Percentiles rank a stretch among this genome's conserved stretches.
These are phyloP conservation scores for Peronospora belbahrii DNA, from an alignment of 352 stramenopile species.

Conservation along the genomic window DNA sequence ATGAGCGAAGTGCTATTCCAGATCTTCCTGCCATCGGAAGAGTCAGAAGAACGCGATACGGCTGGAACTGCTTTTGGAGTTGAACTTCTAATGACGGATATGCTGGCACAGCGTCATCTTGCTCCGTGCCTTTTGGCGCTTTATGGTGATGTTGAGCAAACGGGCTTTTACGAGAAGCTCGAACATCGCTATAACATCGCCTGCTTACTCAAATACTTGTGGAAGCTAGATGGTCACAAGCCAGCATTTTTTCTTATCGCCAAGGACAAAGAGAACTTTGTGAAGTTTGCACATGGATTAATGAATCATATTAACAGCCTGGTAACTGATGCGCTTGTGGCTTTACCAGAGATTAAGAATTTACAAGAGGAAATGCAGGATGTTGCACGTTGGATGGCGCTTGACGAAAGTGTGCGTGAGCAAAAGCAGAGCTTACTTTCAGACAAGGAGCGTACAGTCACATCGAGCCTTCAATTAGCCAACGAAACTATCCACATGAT, in stretches of 20 bases:
- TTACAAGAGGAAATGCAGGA: slow-evolving; percentile 90
- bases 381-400: slow-evolving; percentile 56
- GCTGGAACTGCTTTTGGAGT: slow-evolving; percentile 41
- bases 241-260: slow-evolving; percentile 91
- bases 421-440: slow-evolving; percentile 79
- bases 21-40: slow-evolving; percentile 90
- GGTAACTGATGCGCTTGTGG: slow-evolving; percentile 93
- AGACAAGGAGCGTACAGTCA: slow-evolving; percentile 89
- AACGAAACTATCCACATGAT: slow-evolving; percentile 99
- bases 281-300: slow-evolving; percentile 98
- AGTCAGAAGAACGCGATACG: slow-evolving; percentile 70
- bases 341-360: slow-evolving; percentile 91
- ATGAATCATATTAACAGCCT: slow-evolving; percentile 99
- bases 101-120: slow-evolving; percentile 77
- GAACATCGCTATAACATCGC: slow-evolving; percentile 94
- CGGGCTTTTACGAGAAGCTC: slow-evolving; percentile 97
- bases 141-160: slow-evolving; percentile 98
- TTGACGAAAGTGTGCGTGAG: slow-evolving; percentile 88
- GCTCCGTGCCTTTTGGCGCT: slow-evolving; percentile 94
- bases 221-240: slow-evolving; percentile 91
- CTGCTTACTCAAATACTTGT: slow-evolving; percentile 95
- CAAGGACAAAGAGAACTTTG: slow-evolving; percentile 89
- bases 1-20: slow-evolving; percentile 95
- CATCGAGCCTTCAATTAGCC: slow-evolving; percentile 89
- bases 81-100: slow-evolving; percentile 55